These are phyloP conservation scores for Cerioporus squamosus DNA, from an alignment of 1,284 basidiomycete genomes.

Conservation along the genomic window DNA sequence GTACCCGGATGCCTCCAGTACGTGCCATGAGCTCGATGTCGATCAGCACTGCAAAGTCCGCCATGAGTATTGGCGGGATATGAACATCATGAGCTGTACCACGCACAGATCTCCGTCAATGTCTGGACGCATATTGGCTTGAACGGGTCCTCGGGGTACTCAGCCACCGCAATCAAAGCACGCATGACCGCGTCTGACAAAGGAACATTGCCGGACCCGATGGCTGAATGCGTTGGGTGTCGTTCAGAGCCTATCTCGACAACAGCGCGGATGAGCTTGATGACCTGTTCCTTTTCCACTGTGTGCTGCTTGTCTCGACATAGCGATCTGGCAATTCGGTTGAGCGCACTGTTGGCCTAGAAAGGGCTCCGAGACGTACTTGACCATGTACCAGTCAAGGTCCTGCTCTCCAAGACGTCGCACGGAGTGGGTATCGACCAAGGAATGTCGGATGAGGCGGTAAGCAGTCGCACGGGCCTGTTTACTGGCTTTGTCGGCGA, in stretches of 20 bases:
- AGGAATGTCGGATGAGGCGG: slow-evolving; percentile 80
- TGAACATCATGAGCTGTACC: neutral
- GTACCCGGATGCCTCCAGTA: slow-evolving; percentile 86
- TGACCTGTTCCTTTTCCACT: slow-evolving; percentile 92
- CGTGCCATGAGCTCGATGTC: slow-evolving; percentile 85
- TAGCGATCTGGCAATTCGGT: slow-evolving; percentile 61
- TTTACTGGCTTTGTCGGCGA: slow-evolving; percentile 77
- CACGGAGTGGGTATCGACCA: slow-evolving; percentile 75
- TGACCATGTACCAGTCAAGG: slow-evolving; percentile 90
- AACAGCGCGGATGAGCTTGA: slow-evolving; percentile 88
- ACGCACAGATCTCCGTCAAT: slow-evolving; percentile 83
- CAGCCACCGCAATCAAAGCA: slow-evolving; percentile 90
- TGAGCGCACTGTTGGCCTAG: neutral
- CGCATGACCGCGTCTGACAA: slow-evolving; percentile 83
- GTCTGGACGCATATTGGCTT: slow-evolving; percentile 87
- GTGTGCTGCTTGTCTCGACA: slow-evolving; percentile 84
- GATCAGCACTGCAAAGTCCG: slow-evolving; percentile 61
- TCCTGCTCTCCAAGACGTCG: slow-evolving; percentile 60
- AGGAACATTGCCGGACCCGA: slow-evolving; percentile 55
- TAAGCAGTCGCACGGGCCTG: slow-evolving; percentile 86
- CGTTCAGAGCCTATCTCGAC: slow-evolving; percentile 73
- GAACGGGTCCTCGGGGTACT: slow-evolving; percentile 92
- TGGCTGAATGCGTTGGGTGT: slow-evolving; percentile 45
- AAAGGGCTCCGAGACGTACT: slow-evolving; percentile 47
- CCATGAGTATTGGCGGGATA: slow-evolving; percentile 19